These are phyloP conservation scores for Phymatotrichopsis omnivora DNA, from an alignment of 2,329 filamentous ascomycete genomes.

Conservation along the genomic window DNA sequence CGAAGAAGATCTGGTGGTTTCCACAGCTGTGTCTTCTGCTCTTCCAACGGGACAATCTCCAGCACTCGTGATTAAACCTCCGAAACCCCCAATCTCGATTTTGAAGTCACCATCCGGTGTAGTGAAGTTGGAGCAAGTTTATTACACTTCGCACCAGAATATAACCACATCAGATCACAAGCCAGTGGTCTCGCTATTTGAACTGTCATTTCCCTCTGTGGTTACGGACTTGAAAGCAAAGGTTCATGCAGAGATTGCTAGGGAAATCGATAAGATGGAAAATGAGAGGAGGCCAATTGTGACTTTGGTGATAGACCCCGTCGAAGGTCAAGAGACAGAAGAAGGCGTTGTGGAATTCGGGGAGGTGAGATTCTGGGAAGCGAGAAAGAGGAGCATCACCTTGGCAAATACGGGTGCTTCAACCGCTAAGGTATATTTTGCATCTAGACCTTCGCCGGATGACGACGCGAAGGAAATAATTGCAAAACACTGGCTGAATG, in stretches of 20 bases:
- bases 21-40: conserved; percentile 10
- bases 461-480: conserved; percentile 33
- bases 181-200: conserved; percentile 74
- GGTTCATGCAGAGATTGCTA: conserved; percentile 75
- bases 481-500: conserved; percentile 19
- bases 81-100: conserved; percentile 18
- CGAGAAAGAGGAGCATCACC: conserved; percentile 58
- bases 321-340: conserved; percentile 38
- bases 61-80: conserved; percentile 11
- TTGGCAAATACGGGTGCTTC: conserved; percentile 88
- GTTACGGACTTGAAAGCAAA: conserved; percentile 74
- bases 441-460: conserved; percentile 54
- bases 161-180: conserved; percentile 94
- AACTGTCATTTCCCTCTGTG: conserved; percentile 74
- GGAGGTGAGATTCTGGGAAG: conserved; percentile 57
- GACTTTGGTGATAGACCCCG: conserved; percentile 67
- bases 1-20: conserved; percentile 27
- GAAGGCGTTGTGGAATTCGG: conserved; percentile 67
- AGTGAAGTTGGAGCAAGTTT: conserved; percentile 33
- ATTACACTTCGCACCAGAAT: conserved; percentile 80
- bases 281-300: conserved; percentile 79
- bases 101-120: conserved; percentile 20
- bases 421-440: conserved; percentile 66
- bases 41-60: no score
- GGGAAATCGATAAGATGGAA: conserved; percentile 79